Evolutionary conservation across 176 grass and related monocot genomes (phyloP).

Genomic region (Calamus simplicifolius): DNA sequence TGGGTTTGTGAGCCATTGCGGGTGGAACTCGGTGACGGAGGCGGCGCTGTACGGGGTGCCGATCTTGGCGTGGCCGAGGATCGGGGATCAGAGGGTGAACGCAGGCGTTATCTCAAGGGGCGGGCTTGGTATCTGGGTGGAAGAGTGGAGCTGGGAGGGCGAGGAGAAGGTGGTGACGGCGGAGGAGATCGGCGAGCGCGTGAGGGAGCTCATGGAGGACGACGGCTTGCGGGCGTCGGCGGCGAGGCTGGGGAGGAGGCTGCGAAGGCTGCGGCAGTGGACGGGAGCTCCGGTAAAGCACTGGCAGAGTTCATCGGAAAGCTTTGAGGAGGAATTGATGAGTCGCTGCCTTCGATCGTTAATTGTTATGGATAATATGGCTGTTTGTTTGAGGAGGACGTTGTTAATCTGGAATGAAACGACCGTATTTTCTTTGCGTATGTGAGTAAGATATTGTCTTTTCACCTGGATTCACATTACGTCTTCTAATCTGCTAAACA

Average conservation of each 20-base stretch:
- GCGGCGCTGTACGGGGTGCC: constrained; percentile 32
- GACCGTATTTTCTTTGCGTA: too few species aligned
- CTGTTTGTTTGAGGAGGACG: too few species aligned
- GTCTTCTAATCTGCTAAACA: too few species aligned
- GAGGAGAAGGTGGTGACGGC: constrained; percentile 26
- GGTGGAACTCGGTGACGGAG: constrained; percentile 61
- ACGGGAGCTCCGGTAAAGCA: constrained; percentile 30
- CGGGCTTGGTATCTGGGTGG: constrained; percentile 42
- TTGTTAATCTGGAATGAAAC: too few species aligned
- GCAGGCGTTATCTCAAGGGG: constrained; percentile 18
- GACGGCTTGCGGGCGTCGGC: constrained; percentile 6
- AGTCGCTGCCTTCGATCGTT: too few species aligned
- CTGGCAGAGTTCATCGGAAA: constrained; percentile 23
- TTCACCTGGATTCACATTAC: too few species aligned
- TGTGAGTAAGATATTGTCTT: too few species aligned
- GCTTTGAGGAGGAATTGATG: neutral
- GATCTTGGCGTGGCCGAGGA: constrained; percentile 42
- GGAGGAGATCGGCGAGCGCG: constrained; percentile 23
- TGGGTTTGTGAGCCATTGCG: constrained; percentile 59
- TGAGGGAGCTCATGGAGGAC: constrained; percentile 48
- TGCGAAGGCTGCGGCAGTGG: constrained; percentile 1
- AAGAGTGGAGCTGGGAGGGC: constrained; percentile 52
- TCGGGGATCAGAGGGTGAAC: constrained; percentile 48
- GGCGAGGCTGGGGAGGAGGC: constrained; percentile 4
- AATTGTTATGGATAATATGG: too few species aligned